These are phyloP conservation scores for Sherardia arvensis DNA, from an alignment of 257 asterid genomes.

Conservation along the genomic window DNA sequence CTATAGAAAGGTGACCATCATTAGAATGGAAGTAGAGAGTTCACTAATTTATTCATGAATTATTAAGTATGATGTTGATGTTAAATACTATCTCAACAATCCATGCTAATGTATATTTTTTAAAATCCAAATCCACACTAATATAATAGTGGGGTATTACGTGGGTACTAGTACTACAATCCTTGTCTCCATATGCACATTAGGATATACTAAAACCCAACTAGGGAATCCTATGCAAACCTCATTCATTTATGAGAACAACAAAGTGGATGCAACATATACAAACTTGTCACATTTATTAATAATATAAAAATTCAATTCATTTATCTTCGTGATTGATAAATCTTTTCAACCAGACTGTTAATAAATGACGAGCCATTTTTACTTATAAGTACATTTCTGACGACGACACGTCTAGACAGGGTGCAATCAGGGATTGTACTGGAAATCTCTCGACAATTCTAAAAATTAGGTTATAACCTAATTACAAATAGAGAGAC, in stretches of 20 bases:
- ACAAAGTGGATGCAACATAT: not conserved
- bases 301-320: too few relatives aligned
- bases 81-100: not conserved
- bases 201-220: not conserved
- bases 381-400: too few relatives aligned
- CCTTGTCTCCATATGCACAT: not conserved
- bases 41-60: too few relatives aligned
- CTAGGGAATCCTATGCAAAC: constrained; percentile 5
- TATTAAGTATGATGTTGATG: not conserved
- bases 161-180: not conserved
- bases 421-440: too few relatives aligned
- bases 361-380: too few relatives aligned
- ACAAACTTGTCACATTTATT: not conserved
- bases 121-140: not conserved
- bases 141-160: not conserved
- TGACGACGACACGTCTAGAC: too few relatives aligned
- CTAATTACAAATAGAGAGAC: too few relatives aligned
- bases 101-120: not conserved
- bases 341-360: too few relatives aligned
- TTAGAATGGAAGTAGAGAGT: not conserved
- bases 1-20: too few relatives aligned
- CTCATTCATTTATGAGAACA: not conserved
- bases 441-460: too few relatives aligned
- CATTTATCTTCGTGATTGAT: too few relatives aligned
- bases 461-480: too few relatives aligned